Conservation (phyloP, 2,329 filamentous ascomycete species). For the Trichoderma asperellum region DNA sequence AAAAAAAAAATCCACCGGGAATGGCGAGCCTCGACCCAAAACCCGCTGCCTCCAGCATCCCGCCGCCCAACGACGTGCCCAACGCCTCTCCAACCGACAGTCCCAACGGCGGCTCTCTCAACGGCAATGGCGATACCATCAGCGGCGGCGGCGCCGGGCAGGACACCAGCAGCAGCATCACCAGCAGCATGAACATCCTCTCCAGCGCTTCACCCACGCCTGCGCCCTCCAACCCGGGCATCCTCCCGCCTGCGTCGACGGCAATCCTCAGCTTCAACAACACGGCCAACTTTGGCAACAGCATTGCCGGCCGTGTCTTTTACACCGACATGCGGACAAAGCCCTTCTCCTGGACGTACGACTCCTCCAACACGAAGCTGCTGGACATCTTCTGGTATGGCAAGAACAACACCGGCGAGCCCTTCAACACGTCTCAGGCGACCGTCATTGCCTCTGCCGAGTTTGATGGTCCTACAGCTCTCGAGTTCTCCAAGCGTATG, state of each 20-base stretch:
- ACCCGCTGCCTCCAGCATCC: not conserved
- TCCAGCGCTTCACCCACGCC: not conserved
- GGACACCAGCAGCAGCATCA: not conserved
- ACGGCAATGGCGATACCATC: not conserved
- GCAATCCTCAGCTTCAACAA: constrained; percentile 20
- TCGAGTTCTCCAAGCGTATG: not conserved
- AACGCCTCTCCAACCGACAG: not conserved
- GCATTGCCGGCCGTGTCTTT: not conserved
- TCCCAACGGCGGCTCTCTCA: not conserved
- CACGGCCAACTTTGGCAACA: not conserved
- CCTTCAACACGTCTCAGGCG: constrained; percentile 4
- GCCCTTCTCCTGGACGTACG: constrained; percentile 11
- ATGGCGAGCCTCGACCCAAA: not conserved
- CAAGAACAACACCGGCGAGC: not conserved
- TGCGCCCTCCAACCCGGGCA: not conserved
- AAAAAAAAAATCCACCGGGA: no score
- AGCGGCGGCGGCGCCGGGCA: not conserved
- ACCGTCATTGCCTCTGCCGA: constrained; percentile 1
- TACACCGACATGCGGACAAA: not conserved
- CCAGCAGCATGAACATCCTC: not conserved
- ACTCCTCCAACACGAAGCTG: not conserved
- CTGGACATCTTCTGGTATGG: constrained; percentile 21
- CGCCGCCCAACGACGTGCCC: not conserved
- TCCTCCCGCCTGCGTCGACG: not conserved
- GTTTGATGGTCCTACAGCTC: not conserved